phyloP scores from a whole-genome alignment of 129 eudicot genomes.

The Gnaphalium uliginosum region DNA sequence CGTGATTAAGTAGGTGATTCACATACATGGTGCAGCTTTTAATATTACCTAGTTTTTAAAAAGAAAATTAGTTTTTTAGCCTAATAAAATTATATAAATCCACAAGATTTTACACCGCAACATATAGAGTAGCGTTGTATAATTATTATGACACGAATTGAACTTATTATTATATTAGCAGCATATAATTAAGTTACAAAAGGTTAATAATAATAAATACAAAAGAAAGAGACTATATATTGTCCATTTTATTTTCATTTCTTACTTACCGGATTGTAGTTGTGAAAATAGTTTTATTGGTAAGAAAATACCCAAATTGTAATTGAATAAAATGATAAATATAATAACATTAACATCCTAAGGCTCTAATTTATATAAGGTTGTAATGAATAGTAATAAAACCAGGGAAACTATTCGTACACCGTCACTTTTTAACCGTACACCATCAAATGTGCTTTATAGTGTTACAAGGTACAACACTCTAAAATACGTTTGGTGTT shows the following conservation, averaged over 20 bases:
- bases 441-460: no score
- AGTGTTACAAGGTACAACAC: no score
- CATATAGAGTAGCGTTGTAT: background rate
- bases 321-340: background rate
- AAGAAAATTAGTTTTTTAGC: background rate
- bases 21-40: conserved; percentile 16
- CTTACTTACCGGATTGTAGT: conserved; percentile 7
- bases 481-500: no score
- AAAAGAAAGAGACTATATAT: background rate
- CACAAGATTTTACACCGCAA: background rate
- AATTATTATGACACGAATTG: background rate
- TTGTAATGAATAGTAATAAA: no score
- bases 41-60: background rate
- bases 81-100: background rate
- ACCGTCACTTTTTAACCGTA: no score
- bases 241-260: background rate
- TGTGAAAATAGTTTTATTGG: background rate
- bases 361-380: no score
- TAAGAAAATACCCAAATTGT: background rate
- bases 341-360: background rate
- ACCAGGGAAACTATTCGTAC: no score
- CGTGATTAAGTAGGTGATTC: conserved; percentile 20
- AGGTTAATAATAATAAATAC: background rate
- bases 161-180: background rate
- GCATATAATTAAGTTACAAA: background rate